A percentile compares a stretch with the other conserved stretches of the same genome.
These are phyloP conservation scores for Zygosaccharomyces sapae DNA, from an alignment of 1,139 yeast genomes.

Conservation along the genomic window DNA sequence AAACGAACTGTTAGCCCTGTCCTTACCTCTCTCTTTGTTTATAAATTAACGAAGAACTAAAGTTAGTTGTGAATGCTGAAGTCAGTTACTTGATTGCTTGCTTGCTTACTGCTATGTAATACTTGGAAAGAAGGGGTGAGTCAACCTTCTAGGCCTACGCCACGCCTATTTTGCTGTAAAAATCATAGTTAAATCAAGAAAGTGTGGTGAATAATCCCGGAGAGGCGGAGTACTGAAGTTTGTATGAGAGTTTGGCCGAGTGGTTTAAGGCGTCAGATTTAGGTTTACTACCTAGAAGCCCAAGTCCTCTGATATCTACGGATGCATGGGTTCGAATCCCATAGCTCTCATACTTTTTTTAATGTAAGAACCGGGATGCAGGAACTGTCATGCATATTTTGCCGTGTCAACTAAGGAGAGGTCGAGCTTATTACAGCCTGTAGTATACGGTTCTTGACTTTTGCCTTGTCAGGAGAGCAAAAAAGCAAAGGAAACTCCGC, in stretches of 20 bases:
- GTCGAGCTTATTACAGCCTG: no score
- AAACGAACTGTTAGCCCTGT: no score
- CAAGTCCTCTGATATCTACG: conserved; percentile 33
- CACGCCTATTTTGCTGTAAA: neutral
- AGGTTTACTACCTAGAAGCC: conserved; percentile 19
- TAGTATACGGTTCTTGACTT: no score
- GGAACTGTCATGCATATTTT: no score
- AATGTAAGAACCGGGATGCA: neutral
- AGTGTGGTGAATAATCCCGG: neutral
- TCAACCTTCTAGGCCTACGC: conserved; percentile 7
- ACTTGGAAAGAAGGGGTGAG: conserved; percentile 1
- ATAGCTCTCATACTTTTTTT: conserved; percentile 28
- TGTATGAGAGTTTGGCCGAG: conserved; percentile 33
- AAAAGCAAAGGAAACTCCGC: conserved; percentile 32
- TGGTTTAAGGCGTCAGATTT: conserved; percentile 36
- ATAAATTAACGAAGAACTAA: no score
- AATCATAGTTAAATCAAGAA: neutral
- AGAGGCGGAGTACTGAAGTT: neutral
- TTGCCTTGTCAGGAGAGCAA: neutral
- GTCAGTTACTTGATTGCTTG: neutral
- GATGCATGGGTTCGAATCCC: conserved; percentile 36
- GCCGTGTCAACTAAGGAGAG: no score
- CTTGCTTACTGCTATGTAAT: neutral
- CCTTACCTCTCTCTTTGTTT: no score
- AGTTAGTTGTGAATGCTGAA: neutral